A percentile compares a stretch with the other conserved stretches of the same genome.
Evolutionary conservation across 805 yeast species (phyloP).

Genomic region (Kuraishia borneana): DNA sequence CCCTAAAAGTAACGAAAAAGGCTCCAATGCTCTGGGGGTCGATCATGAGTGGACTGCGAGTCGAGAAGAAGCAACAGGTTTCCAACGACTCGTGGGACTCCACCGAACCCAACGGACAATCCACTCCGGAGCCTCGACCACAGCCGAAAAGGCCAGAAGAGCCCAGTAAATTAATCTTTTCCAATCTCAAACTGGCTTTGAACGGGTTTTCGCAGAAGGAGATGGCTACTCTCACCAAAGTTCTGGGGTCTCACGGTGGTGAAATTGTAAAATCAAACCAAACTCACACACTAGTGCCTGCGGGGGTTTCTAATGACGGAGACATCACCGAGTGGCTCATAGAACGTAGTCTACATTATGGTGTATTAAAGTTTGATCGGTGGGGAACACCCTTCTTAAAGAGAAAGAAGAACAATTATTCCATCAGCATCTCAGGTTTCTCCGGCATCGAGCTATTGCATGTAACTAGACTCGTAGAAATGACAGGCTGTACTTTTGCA

Average conservation of each 20-base stretch:
- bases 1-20: conserved; percentile 3
- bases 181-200: conserved; percentile 28
- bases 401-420: conserved; percentile 10
- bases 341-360: conserved; percentile 60
- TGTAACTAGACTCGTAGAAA: conserved; percentile 41
- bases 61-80: not conserved
- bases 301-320: conserved; percentile 11
- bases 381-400: conserved; percentile 51
- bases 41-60: conserved; percentile 5
- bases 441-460: conserved; percentile 70
- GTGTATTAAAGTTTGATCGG: conserved; percentile 33
- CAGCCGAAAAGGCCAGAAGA: not conserved
- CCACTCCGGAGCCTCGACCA: not conserved
- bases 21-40: conserved; percentile 5
- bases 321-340: conserved; percentile 72
- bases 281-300: conserved; percentile 14
- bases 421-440: conserved; percentile 58
- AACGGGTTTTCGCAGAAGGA: conserved; percentile 30
- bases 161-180: conserved; percentile 21
- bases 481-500: conserved; percentile 39
- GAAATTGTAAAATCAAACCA: conserved; percentile 1
- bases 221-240: conserved; percentile 22
- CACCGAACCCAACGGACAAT: not conserved
- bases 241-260: conserved; percentile 38
- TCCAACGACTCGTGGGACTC: conserved; percentile 10